Base-by-base conservation (phyloP, 2,329 filamentous ascomycete species). In the Sarocladiaceae sp. region DNA sequence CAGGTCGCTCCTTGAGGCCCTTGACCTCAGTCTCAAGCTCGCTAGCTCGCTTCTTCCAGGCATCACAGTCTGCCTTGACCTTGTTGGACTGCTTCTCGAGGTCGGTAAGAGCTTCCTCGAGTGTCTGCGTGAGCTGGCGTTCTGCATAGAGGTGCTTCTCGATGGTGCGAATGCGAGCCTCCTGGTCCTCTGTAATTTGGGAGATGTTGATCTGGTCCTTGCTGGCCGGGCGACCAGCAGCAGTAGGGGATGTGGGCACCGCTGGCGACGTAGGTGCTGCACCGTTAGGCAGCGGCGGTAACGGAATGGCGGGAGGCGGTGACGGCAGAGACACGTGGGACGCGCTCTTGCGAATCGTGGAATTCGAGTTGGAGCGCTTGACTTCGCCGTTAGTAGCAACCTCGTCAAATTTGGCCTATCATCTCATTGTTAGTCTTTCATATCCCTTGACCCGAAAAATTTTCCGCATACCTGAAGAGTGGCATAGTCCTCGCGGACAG, bases 141-240 rank as follows among this genome's bases (percentile, higher is more conserved):
- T 98, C 93, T 3, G 93, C 93, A 52, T 86, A 85, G 19, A 98
- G 77, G 59, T 97, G 89, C 71, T 96, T 97, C 72, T 98, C 91
- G 50, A 98, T 95, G 6, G 88, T 94, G 48, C 86, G 83, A 59
- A 98, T 94, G 51, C 90, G 89, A 33, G 88, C 86, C 61, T 98
- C 93, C 62, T 96, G 90, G 55, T 98, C 93, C 58, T 97, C 91
- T 48, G 91, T 80, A 52, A 95, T 77, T 57, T 96, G 90, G 41
- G 83, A 79, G 47, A 83, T 77, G 43, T 69, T 72, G 39, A 66
- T 48, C 39, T 64, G 76, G 56, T 95, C 88, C 62, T 93, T 94
- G 72, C 88, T 94, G 15, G 80, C 74, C 47, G 90, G 88, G 10
- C 88, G 82, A 66, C 54, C 79, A 65, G 57, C 78, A 63, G 62